A percentile compares a stretch with the other conserved stretches of the same genome.
Evolutionary conservation across 2,329 filamentous ascomycete genomes (phyloP).

Genomic region (Neoascochyta sp.): DNA sequence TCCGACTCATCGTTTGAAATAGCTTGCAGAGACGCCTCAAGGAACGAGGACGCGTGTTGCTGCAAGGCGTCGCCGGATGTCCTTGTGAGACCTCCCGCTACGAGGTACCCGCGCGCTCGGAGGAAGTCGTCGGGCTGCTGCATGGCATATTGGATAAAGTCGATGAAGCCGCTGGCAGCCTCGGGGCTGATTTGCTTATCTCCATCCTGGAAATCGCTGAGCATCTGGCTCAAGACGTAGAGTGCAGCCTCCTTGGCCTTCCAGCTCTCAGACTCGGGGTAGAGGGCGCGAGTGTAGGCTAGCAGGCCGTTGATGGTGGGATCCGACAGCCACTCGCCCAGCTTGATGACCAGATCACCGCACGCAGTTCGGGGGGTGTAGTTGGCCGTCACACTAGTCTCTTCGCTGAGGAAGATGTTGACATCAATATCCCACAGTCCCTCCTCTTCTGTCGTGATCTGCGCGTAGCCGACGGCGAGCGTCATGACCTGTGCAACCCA

Average conservation of each 20-base stretch:
- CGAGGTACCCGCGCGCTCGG: constrained; percentile 79
- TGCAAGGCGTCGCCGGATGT: constrained; percentile 57
- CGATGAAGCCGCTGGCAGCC: constrained; percentile 69
- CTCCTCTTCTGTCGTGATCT: constrained; percentile 89
- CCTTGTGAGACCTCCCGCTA: constrained; percentile 74
- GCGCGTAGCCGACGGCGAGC: constrained; percentile 77
- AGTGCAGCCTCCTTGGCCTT: constrained; percentile 75
- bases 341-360: constrained; percentile 86
- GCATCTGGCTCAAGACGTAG: constrained; percentile 78
- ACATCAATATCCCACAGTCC: constrained; percentile 95
- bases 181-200: constrained; percentile 66
- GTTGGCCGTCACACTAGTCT: constrained; percentile 90
- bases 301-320: constrained; percentile 75
- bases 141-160: constrained; percentile 75
- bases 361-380: constrained; percentile 93
- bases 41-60: constrained; percentile 57
- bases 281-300: constrained; percentile 70
- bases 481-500: constrained; percentile 90
- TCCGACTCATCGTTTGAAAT: constrained; percentile 75
- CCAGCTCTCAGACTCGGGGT: constrained; percentile 56
- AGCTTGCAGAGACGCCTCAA: constrained; percentile 70
- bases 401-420: constrained; percentile 91
- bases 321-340: constrained; percentile 81
- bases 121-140: constrained; percentile 70
- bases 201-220: constrained; percentile 78